Conservation (phyloP, 768 basidiomycete species). For the Sporobolomyces phaffii region DNA sequence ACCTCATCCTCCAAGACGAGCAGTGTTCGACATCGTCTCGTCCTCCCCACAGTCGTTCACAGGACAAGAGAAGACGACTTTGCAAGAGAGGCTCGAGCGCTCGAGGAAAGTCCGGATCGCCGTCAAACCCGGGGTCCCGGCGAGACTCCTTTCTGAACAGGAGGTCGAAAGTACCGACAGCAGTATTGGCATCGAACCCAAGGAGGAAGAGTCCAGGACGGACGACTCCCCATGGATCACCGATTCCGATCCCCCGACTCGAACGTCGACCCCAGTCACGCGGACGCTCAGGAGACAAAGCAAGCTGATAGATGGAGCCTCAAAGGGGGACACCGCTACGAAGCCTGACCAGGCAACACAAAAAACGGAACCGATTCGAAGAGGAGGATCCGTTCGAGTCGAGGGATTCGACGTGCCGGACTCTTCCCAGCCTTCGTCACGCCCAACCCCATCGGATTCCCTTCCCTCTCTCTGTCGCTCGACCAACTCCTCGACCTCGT, state of each 20-base stretch:
- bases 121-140: not conserved
- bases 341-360: too few species aligned
- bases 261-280: not conserved
- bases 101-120: not conserved
- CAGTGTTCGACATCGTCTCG: constrained; percentile 9
- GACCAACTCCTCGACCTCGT: not conserved
- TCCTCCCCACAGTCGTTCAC: constrained; percentile 3
- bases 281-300: not conserved
- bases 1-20: not conserved
- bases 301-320: not conserved
- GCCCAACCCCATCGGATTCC: not conserved
- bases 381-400: not conserved
- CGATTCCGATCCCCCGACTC: not conserved
- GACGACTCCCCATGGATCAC: not conserved
- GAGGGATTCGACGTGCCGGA: constrained; percentile 1
- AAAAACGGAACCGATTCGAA: too few species aligned
- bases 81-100: constrained; percentile 7
- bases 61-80: not conserved
- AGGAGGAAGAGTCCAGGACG: not conserved
- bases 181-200: not conserved
- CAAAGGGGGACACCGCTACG: not conserved
- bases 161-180: constrained; percentile 1
- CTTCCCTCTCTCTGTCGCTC: not conserved
- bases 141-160: not conserved
- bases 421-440: not conserved